phyloP scores from a whole-genome alignment of 176 grass and related monocot genomes.

The Oropetium thomaeum region DNA sequence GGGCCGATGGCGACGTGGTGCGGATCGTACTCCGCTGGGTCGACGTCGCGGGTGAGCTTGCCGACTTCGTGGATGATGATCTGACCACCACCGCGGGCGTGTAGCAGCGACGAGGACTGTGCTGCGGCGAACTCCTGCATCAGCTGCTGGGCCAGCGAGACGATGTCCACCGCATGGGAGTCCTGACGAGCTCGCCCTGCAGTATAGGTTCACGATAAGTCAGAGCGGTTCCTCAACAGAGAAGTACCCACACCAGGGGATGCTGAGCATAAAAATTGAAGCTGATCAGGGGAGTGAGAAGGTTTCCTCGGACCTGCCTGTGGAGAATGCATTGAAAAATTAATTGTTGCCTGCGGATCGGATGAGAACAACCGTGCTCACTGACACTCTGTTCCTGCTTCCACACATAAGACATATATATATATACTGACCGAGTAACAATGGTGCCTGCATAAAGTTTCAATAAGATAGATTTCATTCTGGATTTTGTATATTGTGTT shows the following conservation, averaged over 20 bases:
- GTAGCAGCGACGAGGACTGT: background rate
- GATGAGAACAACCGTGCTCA: too few relatives aligned
- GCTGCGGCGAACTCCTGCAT: background rate
- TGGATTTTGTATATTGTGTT: background rate
- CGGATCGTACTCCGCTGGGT: background rate
- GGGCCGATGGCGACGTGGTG: background rate
- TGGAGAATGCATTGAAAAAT: background rate
- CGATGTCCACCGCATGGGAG: background rate
- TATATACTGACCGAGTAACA: background rate
- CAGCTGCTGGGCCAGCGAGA: background rate
- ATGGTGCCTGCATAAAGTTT: background rate
- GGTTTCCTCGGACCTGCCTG: background rate
- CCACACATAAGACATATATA: background rate
- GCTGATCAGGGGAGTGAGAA: background rate
- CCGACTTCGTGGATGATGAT: background rate
- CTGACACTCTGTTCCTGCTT: too few relatives aligned
- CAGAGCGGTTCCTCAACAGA: background rate
- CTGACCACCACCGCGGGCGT: background rate
- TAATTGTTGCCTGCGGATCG: too few relatives aligned
- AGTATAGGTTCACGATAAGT: background rate
- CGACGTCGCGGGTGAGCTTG: background rate
- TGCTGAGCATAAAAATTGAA: background rate
- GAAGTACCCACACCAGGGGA: background rate
- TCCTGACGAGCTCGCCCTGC: background rate
- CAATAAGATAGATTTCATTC: background rate